A percentile compares a stretch with the other conserved stretches of the same genome.
Evolutionary conservation across 257 asterid species (phyloP).

Genomic region (Oldenlandia corymbosa): DNA sequence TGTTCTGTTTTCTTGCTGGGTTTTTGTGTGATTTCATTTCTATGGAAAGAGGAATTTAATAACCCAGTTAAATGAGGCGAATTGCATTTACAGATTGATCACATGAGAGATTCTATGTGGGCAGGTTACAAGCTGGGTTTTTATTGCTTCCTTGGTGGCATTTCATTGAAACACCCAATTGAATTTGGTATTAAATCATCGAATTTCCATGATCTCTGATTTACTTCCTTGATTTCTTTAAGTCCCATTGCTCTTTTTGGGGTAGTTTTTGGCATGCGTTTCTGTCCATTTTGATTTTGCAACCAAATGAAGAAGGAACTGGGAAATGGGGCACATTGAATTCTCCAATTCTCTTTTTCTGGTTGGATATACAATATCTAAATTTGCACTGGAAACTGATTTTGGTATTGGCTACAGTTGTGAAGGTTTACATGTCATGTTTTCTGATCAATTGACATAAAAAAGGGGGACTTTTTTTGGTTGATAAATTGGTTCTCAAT

Average conservation of each 20-base stretch:
- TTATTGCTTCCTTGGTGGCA: constrained; percentile 4
- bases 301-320: constrained; percentile 8
- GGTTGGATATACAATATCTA: background rate
- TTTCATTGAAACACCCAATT: constrained; percentile 28
- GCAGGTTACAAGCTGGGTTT: constrained; percentile 31
- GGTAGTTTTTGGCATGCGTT: constrained; percentile 14
- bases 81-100: constrained; percentile 34
- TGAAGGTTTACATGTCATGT: background rate
- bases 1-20: constrained; percentile 20
- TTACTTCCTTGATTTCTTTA: constrained; percentile 16
- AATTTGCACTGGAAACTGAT: background rate
- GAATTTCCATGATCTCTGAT: constrained; percentile 30
- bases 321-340: constrained; percentile 9
- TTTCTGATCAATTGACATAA: background rate
- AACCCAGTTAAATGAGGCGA: constrained; percentile 33
- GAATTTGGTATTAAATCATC: constrained; percentile 37
- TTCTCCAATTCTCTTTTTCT: background rate
- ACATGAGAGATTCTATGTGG: constrained; percentile 26
- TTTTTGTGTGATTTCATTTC: background rate
- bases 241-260: constrained; percentile 9
- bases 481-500: background rate
- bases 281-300: constrained; percentile 9
- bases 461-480: background rate
- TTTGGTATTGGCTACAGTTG: background rate
- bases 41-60: constrained; percentile 11